Conservation (phyloP, 345 rosid genomes). For the Rubroshorea leprosula region DNA sequence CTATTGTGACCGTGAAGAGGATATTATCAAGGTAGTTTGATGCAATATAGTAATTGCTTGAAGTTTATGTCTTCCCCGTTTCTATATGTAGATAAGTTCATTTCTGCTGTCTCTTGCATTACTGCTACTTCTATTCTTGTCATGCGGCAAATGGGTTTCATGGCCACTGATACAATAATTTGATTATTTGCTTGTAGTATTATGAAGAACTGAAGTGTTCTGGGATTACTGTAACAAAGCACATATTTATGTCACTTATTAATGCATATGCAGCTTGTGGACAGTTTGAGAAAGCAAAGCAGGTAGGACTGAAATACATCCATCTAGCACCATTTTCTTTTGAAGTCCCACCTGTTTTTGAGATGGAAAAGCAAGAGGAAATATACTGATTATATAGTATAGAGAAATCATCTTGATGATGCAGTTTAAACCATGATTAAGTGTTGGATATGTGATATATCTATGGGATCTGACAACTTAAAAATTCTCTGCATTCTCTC, state of each 20-base stretch:
- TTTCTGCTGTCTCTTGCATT: no score
- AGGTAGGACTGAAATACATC: slow-evolving; percentile 35
- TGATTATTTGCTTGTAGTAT: no score
- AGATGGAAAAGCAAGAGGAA: no score
- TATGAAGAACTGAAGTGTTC: slow-evolving; percentile 38
- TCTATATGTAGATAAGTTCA: background rate
- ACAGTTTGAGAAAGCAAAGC: slow-evolving; percentile 74
- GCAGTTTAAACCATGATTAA: no score
- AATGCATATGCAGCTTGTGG: slow-evolving; percentile 72
- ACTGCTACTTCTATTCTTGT: no score
- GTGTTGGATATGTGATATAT: background rate
- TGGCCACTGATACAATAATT: no score
- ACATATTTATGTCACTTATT: slow-evolving; percentile 58
- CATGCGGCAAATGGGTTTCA: no score
- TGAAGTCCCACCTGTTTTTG: background rate
- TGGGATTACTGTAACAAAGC: slow-evolving; percentile 47
- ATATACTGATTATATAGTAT: no score
- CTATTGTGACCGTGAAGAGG: slow-evolving; percentile 47
- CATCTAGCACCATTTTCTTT: background rate
- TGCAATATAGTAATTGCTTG: slow-evolving; percentile 5
- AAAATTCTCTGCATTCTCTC: no score
- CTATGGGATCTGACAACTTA: no score
- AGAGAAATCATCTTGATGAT: no score
- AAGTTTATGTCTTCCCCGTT: background rate
- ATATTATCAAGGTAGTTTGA: slow-evolving; percentile 62